These are phyloP conservation scores for Pseudonitzschia multiseries DNA, from an alignment of 108 stramenopile species.

Conservation along the genomic window DNA sequence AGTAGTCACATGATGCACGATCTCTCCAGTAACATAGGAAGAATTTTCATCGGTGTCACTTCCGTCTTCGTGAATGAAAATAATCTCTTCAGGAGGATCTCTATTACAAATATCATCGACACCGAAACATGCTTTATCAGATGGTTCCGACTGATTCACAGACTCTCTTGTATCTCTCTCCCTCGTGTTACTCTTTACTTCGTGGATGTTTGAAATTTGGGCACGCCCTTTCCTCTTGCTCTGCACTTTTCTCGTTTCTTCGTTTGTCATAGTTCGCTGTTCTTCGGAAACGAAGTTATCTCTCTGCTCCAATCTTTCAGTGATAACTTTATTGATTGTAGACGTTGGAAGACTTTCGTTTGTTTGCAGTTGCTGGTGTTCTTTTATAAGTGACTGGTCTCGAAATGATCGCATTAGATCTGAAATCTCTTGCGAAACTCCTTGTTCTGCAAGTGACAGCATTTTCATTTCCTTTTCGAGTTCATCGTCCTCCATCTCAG, in stretches of 20 bases:
- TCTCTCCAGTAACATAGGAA: neutral
- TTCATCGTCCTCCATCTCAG: neutral
- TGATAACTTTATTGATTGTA: neutral
- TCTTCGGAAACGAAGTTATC: neutral
- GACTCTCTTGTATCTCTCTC: neutral
- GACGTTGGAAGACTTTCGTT: neutral
- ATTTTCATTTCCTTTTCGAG: conserved; percentile 3
- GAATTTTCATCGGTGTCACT: neutral
- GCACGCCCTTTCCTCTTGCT: neutral
- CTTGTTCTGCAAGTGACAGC: neutral
- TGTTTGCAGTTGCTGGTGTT: neutral
- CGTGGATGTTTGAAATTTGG: neutral
- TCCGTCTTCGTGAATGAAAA: neutral
- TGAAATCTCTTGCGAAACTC: conserved; percentile 7
- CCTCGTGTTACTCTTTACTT: neutral
- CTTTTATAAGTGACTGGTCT: neutral
- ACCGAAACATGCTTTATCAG: neutral
- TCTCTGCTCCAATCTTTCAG: neutral
- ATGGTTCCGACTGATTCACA: neutral
- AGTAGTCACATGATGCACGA: neutral
- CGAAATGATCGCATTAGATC: neutral
- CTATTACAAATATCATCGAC: neutral
- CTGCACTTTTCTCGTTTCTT: neutral
- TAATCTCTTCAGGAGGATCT: neutral
- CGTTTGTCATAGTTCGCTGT: neutral